These are phyloP conservation scores for Gillenia trifoliata DNA, from an alignment of 306 rosid species.

Conservation along the genomic window DNA sequence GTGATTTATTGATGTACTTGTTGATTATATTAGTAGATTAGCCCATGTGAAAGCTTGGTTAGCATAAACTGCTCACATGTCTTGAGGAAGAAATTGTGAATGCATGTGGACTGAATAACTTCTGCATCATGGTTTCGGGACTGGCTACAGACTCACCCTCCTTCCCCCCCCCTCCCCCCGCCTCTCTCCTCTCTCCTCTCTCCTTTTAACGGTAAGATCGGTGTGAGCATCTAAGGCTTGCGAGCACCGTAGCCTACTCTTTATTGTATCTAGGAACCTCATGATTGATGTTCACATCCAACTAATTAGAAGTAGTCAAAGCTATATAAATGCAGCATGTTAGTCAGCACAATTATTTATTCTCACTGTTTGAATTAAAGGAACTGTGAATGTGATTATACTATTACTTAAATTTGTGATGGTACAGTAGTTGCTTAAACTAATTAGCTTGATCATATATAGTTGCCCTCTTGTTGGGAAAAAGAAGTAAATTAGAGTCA, in stretches of 20 bases:
- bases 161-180: too few species aligned
- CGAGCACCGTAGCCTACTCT: too few species aligned
- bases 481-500: neutral
- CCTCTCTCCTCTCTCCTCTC: too few species aligned
- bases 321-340: constrained; percentile 24
- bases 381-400: neutral
- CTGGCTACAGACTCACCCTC: too few species aligned
- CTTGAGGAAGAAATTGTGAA: neutral
- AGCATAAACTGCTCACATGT: neutral
- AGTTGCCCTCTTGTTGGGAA: neutral
- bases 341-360: neutral
- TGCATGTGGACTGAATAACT: neutral
- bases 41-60: neutral
- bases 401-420: neutral
- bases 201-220: too few species aligned
- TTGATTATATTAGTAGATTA: neutral
- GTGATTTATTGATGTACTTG: neutral
- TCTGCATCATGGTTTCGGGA: neutral
- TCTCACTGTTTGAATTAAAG: neutral
- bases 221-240: too few species aligned
- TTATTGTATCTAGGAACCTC: constrained; percentile 32
- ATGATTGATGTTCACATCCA: constrained; percentile 19
- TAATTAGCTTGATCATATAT: neutral
- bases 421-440: constrained; percentile 15
- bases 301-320: constrained; percentile 29